A percentile compares a stretch with the other conserved stretches of the same genome.
Conservation (phyloP, 345 rosid species). For the Adansonia digitata region DNA sequence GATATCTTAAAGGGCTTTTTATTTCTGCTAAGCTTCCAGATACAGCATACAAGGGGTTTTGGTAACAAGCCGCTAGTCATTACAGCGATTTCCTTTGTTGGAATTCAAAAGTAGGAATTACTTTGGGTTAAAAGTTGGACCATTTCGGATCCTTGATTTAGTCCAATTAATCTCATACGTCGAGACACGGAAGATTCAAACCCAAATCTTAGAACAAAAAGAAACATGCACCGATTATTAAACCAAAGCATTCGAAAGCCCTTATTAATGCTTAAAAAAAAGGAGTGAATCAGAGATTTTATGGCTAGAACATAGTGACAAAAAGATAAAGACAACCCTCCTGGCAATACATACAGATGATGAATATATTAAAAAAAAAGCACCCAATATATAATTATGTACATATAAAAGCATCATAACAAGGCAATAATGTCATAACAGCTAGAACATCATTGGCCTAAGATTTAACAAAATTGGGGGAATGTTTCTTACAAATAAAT, state of each 20-base stretch:
- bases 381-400: slow-evolving; percentile 3
- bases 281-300: not conserved
- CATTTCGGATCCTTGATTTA: no score
- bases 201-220: not conserved
- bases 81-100: not conserved
- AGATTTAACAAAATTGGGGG: slow-evolving; percentile 27
- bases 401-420: slow-evolving; percentile 8
- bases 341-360: not conserved
- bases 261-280: not conserved
- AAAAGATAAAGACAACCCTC: not conserved
- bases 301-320: not conserved
- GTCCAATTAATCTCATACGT: no score
- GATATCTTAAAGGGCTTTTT: not conserved
- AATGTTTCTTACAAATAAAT: slow-evolving; percentile 1
- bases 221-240: no score
- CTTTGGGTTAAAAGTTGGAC: not conserved
- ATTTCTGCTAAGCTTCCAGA: not conserved
- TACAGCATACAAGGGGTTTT: not conserved
- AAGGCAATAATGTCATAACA: slow-evolving; percentile 17
- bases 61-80: not conserved
- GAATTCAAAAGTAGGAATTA: not conserved
- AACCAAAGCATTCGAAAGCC: not conserved
- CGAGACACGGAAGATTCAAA: not conserved
- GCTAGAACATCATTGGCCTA: slow-evolving; percentile 24
- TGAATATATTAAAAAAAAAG: not conserved